Evolutionary conservation across 1,284 basidiomycete species (phyloP).

Genomic region (Mycena sp.): DNA sequence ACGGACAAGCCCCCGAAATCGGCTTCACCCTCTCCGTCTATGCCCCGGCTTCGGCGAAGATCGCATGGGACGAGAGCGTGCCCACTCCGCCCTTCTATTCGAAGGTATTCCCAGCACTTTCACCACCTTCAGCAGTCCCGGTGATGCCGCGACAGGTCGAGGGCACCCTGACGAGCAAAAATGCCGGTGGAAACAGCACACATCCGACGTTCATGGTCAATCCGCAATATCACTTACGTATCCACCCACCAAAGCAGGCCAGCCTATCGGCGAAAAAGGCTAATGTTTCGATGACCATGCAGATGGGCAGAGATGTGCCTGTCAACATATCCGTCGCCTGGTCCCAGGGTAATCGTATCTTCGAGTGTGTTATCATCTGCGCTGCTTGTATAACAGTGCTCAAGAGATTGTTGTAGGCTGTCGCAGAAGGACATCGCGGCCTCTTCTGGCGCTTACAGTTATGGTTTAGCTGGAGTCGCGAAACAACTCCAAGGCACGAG

Average conservation of each 20-base stretch:
- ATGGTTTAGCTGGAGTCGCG: conserved; percentile 73
- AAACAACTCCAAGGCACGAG: conserved; percentile 67
- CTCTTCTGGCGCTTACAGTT: conserved; percentile 85
- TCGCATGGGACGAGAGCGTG: conserved; percentile 60
- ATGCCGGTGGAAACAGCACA: conserved; percentile 85
- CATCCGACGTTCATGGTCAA: conserved; percentile 89
- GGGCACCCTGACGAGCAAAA: conserved; percentile 73
- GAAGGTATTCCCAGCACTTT: conserved; percentile 45
- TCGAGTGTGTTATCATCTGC: conserved; percentile 63
- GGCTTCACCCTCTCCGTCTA: conserved; percentile 74
- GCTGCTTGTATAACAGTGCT: not conserved
- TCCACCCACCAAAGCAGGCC: conserved; percentile 51
- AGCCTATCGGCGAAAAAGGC: conserved; percentile 46
- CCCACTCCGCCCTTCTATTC: conserved; percentile 52
- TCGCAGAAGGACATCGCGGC: conserved; percentile 73
- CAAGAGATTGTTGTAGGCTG: conserved; percentile 48
- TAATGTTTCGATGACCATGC: conserved; percentile 59
- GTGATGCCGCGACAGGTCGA: conserved; percentile 56
- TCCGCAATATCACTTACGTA: conserved; percentile 83
- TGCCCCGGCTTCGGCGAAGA: conserved; percentile 47
- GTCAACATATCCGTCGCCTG: conserved; percentile 82
- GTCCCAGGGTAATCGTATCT: conserved; percentile 77
- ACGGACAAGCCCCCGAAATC: conserved; percentile 65
- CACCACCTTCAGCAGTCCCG: not conserved
- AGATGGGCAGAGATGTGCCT: conserved; percentile 73